Evolutionary conservation across 306 rosid genomes (phyloP).

Genomic region (Lotus japonicus): DNA sequence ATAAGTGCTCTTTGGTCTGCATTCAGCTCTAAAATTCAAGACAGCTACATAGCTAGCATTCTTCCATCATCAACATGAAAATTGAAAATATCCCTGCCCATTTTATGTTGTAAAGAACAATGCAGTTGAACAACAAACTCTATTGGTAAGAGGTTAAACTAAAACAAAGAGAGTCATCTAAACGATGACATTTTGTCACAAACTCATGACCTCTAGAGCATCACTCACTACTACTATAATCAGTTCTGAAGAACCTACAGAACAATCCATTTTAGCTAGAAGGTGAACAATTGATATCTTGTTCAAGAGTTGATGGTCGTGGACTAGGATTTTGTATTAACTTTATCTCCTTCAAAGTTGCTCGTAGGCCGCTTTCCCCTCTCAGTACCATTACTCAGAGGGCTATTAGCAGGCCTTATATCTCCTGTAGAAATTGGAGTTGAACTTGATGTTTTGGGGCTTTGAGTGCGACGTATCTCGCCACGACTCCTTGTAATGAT

Average conservation of each 20-base stretch:
- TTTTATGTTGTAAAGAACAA: constrained; percentile 18
- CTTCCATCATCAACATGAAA: constrained; percentile 5
- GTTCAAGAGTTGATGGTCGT: constrained; percentile 37
- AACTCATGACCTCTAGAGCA: constrained; percentile 51
- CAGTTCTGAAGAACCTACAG: background rate
- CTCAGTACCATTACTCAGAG: constrained; percentile 47
- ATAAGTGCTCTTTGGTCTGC: too few species aligned
- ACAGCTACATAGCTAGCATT: constrained; percentile 1
- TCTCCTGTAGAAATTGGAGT: constrained; percentile 52
- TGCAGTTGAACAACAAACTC: constrained; percentile 20
- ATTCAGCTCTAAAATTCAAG: background rate
- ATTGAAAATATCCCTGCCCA: constrained; percentile 35
- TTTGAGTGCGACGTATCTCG: constrained; percentile 64
- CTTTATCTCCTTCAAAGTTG: constrained; percentile 31
- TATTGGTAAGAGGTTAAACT: constrained; percentile 7
- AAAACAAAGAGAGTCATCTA: constrained; percentile 12
- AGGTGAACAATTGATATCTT: constrained; percentile 28
- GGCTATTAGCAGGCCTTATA: constrained; percentile 52
- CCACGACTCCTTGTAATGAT: constrained; percentile 89
- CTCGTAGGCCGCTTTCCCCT: constrained; percentile 43
- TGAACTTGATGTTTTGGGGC: constrained; percentile 70
- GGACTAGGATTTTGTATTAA: constrained; percentile 41
- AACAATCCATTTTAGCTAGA: constrained; percentile 22
- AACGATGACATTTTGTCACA: constrained; percentile 18
- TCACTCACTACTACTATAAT: constrained; percentile 29